These are phyloP conservation scores for Sporisorium sorghi DNA, from an alignment of 1,284 basidiomycete genomes.

Conservation along the genomic window DNA sequence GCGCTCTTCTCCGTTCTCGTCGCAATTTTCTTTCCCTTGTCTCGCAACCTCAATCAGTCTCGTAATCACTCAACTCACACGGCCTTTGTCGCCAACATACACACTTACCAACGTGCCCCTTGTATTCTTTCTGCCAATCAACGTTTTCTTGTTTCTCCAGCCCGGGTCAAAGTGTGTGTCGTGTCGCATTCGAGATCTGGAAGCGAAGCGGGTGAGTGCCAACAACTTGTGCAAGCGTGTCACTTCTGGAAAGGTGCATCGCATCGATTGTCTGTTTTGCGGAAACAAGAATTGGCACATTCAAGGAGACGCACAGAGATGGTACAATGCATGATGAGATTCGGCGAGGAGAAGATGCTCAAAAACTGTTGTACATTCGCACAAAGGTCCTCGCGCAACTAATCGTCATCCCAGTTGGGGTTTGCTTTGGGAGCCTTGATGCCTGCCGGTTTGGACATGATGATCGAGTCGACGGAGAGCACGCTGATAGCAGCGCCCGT, in stretches of 20 bases:
- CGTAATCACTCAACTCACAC: constrained; percentile 10
- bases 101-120: not conserved
- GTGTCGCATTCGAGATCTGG: not conserved
- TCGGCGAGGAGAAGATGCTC: not conserved
- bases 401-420: constrained; percentile 69
- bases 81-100: not conserved
- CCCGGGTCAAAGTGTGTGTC: not conserved
- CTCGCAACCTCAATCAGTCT: constrained; percentile 10
- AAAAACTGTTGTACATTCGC: no score
- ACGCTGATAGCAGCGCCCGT: constrained; percentile 95
- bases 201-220: no score
- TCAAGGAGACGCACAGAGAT: not conserved
- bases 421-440: constrained; percentile 68
- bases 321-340: not conserved
- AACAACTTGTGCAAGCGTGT: no score
- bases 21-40: constrained; percentile 11
- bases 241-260: no score
- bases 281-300: no score
- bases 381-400: no score
- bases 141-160: constrained; percentile 7
- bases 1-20: constrained; percentile 10
- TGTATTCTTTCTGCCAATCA: not conserved
- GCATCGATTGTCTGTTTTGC: no score
- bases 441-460: constrained; percentile 75
- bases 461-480: constrained; percentile 95